Base-by-base conservation (phyloP, 2,329 filamentous ascomycete genomes). In the Colletotrichum aenigma region DNA sequence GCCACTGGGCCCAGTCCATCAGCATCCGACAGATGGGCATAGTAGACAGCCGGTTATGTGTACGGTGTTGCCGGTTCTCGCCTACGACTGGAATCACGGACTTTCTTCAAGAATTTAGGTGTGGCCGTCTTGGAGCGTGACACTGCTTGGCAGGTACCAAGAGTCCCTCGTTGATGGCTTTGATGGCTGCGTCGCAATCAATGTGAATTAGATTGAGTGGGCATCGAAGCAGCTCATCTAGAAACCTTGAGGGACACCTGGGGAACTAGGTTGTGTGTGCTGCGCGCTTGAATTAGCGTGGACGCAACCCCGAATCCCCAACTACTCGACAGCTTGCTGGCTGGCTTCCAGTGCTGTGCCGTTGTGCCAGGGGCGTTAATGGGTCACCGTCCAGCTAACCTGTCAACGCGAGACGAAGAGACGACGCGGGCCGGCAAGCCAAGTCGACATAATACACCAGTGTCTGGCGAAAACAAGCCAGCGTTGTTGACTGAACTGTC, bases 141-240 rank as follows among this genome's bases (percentile, higher is more conserved):
- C 18, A 43, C 18, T 28, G 58, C 71, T 70, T 75, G 71, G 71
- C 71, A 66, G 71, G 48, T 32, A 76, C 60, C 60, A 43, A 24
- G 52, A 61, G 12, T 24, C 34, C 26, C 52, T 38, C 24, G 24
- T 21, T 68, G 28, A 48, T 10, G 34, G 16, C 13, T 7, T 30
- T 66, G 30, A 70, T 70, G 74, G 74, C 60, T 70, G 74, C 71
- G 66, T 70, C 10, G 60, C 66, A 60, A 76, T 75, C 32, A 75
- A 67, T 32, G 9, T 38, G 58, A 61, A 60, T 16, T 55, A 60
- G 60, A 62, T 62, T 38, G 32, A 18, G 58, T 28, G 38, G 36
- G 28, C 24, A 30, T 48, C 58, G 12, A 21, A 26, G 48, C 32
- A 48, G 34, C 30, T 61, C 70, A 21, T 70, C n/a, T 21, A 36